Evolutionary conservation across 2,329 filamentous ascomycete species (phyloP), one percentile per base, ranked within the genome.

Genomic region (Neopestalotiopsis sp.): DNA sequence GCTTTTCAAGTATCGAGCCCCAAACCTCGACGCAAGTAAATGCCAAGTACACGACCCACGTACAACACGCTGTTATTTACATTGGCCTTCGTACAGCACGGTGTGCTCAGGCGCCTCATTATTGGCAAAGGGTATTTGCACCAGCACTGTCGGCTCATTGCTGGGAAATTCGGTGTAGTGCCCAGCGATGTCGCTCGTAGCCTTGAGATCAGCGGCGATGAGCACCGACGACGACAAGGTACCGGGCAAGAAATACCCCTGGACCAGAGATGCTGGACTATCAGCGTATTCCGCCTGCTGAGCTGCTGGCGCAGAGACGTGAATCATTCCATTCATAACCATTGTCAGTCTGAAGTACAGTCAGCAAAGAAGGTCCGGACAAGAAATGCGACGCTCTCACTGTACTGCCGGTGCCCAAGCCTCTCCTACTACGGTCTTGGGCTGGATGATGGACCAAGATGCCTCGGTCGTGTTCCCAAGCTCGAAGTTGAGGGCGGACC

Each of bases 131-230:
- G 76, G 76, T 5, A 77, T 68, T 70, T 80, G 78, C 32, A 79
- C 72, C 49, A 79, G 68, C 13, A 79, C 71, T 5, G 78, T 79
- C 32, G 75, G 73, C 69, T 78, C 76, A 60, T 78, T 72, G 65
- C 76, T 75, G 24, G 78, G 78, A 62, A 80, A 80, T 69, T 80
- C 78, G 58, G 78, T 79, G 56, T 71, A 76, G 59, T 80, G 78
- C 0, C 78, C 78, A 7, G 71, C 71, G 9, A 76, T 63, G 14
- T 69, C 72, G 68, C 78, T 80, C 9, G 65, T 69, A 14, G 72
- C 69, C 57, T 71, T 72, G 61, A 75, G 34, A 68, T 80, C 78
- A 4, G 75, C 75, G 1, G 76, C 78, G 30, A 80, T 77, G 4
- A 80, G 60, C 5, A 79, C 60, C 12, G 77, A 79, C 13, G 78